Conservation (phyloP, 352 stramenopile genomes). For the Phytophthora agathidicida region DNA sequence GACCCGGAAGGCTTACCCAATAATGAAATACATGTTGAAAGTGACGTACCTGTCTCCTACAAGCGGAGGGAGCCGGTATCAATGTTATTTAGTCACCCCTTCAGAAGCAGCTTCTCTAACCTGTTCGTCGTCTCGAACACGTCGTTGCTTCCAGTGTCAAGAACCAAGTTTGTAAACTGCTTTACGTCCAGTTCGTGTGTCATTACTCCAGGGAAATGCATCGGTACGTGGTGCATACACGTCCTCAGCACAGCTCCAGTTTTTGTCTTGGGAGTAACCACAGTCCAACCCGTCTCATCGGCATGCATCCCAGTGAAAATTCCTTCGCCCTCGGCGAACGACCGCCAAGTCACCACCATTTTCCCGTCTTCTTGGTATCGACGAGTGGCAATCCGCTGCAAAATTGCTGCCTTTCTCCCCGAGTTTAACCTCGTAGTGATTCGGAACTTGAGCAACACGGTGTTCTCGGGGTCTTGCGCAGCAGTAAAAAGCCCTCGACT, state of each 20-base stretch:
- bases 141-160: constrained; percentile 14
- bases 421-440: constrained; percentile 2
- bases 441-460: constrained; percentile 8
- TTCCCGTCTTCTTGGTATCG: constrained; percentile 1
- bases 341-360: constrained; percentile 12
- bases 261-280: constrained; percentile 3
- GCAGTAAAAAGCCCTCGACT: constrained; percentile 3
- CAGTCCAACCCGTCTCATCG: constrained; percentile 24
- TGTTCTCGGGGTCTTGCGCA: constrained; percentile 8
- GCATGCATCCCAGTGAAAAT: constrained; percentile 17
- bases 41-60: too few species aligned
- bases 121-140: background rate
- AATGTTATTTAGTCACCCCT: too few species aligned
- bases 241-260: constrained; percentile 8
- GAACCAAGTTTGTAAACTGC: constrained; percentile 18
- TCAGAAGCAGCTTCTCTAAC: constrained; percentile 7
- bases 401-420: background rate
- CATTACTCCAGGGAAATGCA: constrained; percentile 12
- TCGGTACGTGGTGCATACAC: constrained; percentile 10
- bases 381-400: constrained; percentile 12
- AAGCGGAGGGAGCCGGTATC: too few species aligned
- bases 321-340: constrained; percentile 22
- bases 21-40: too few species aligned
- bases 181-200: too few species aligned
- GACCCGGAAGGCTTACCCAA: too few species aligned